phyloP scores from a whole-genome alignment of 2,329 filamentous ascomycete genomes.

The Talaromyces sp. region DNA sequence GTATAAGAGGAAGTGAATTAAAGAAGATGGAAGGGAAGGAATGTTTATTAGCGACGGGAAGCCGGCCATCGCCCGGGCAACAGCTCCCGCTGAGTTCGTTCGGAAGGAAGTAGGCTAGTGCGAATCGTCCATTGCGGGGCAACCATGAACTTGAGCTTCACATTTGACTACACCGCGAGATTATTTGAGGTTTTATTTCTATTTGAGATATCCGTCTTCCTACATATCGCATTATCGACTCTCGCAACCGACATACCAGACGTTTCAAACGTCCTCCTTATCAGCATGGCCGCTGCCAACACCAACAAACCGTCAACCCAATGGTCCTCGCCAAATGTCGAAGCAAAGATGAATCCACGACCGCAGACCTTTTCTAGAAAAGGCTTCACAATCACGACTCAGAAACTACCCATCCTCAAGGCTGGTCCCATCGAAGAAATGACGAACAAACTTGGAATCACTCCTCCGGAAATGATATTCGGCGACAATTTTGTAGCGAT shows the following conservation, averaged over 20 bases:
- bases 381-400: conserved; percentile 72
- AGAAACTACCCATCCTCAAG: conserved; percentile 94
- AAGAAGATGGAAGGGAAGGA: not conserved
- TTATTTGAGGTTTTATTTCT: not conserved
- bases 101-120: too few relatives aligned
- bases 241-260: not conserved
- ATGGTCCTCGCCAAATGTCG: not conserved
- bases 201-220: not conserved
- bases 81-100: conserved; percentile 17
- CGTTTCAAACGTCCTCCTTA: not conserved
- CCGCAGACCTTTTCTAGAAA: conserved; percentile 61
- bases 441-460: conserved; percentile 74
- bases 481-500: conserved; percentile 86
- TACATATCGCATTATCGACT: not conserved
- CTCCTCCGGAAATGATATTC: conserved; percentile 98
- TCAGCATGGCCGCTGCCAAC: not conserved
- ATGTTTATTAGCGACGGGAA: conserved; percentile 14
- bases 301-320: not conserved
- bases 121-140: conserved; percentile 21
- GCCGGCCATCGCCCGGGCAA: conserved; percentile 30
- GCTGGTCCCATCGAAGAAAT: conserved; percentile 85
- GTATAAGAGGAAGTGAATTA: not conserved
- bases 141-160: not conserved
- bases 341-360: conserved; percentile 31
- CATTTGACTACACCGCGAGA: not conserved